A percentile compares a stretch with the other conserved stretches of the same genome.
These are phyloP conservation scores for Cladophialophora carrionii DNA, from an alignment of 2,329 filamentous ascomycete species.

Conservation along the genomic window DNA sequence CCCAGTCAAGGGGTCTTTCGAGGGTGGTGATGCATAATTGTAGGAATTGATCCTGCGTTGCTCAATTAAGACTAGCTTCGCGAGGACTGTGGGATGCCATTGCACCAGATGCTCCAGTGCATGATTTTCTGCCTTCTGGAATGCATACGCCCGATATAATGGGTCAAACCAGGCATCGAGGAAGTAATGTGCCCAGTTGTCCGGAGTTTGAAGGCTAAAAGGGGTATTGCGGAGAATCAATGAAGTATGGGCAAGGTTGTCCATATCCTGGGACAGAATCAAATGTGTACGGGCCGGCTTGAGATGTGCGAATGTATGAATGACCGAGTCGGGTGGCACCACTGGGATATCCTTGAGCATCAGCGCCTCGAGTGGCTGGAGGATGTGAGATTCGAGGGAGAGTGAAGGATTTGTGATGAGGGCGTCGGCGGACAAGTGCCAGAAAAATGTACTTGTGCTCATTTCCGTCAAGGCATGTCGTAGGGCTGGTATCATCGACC, in stretches of 20 bases:
- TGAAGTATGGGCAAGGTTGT: conserved; percentile 75
- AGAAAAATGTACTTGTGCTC: conserved; percentile 78
- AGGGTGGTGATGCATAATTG: conserved; percentile 47
- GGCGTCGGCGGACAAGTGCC: conserved; percentile 81
- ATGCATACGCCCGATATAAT: conserved; percentile 90
- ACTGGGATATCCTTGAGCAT: conserved; percentile 87
- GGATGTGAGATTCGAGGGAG: conserved; percentile 71
- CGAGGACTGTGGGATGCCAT: conserved; percentile 95
- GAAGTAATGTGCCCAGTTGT: conserved; percentile 91
- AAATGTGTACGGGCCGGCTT: conserved; percentile 77
- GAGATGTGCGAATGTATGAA: conserved; percentile 88
- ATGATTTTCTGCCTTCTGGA: conserved; percentile 91
- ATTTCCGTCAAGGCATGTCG: conserved; percentile 84
- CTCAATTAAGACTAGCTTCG: conserved; percentile 85
- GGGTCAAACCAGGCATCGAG: conserved; percentile 96
- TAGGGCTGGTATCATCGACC: conserved; percentile 76
- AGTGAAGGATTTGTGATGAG: conserved; percentile 83
- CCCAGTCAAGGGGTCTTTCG: conserved; percentile 43
- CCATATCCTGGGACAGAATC: conserved; percentile 80
- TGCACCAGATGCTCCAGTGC: conserved; percentile 88
- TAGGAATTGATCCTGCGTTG: conserved; percentile 85
- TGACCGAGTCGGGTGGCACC: conserved; percentile 94
- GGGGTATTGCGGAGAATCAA: conserved; percentile 67
- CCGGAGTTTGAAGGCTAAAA: conserved; percentile 43
- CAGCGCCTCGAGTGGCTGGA: conserved; percentile 70